phyloP scores from a whole-genome alignment of 2,329 filamentous ascomycete genomes.

The Berkeleyomyces basicola region DNA sequence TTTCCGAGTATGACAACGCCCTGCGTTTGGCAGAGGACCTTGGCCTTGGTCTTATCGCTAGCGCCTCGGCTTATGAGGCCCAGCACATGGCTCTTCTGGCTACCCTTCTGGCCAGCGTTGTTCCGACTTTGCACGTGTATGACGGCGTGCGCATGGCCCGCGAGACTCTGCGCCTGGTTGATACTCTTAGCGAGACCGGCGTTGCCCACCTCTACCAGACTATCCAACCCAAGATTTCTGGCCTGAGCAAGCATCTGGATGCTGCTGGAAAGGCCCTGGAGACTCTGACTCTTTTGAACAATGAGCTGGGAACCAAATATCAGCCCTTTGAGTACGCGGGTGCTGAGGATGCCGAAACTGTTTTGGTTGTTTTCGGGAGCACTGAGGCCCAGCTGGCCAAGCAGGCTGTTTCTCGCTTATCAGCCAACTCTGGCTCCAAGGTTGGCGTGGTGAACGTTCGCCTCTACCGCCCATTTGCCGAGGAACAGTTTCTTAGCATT shows the following conservation, averaged over 20 bases:
- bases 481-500: constrained; percentile 76
- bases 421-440: constrained; percentile 49
- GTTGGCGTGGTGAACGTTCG: constrained; percentile 83
- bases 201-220: constrained; percentile 53
- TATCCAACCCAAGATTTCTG: constrained; percentile 43
- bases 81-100: constrained; percentile 93
- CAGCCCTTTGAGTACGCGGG: constrained; percentile 87
- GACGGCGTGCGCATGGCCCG: constrained; percentile 71
- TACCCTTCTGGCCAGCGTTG: constrained; percentile 58
- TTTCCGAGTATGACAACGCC: constrained; percentile 72
- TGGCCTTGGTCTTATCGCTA: constrained; percentile 71
- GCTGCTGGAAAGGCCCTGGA: constrained; percentile 54
- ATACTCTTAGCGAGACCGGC: constrained; percentile 57
- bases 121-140: constrained; percentile 78
- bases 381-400: constrained; percentile 74
- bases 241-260: constrained; percentile 53
- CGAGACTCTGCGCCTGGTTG: constrained; percentile 68
- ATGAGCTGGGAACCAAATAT: constrained; percentile 86
- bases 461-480: constrained; percentile 85
- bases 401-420: constrained; percentile 60
- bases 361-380: constrained; percentile 85
- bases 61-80: constrained; percentile 71
- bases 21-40: constrained; percentile 76
- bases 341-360: constrained; percentile 59
- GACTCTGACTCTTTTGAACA: constrained; percentile 62